Evolutionary conservation across 2,329 filamentous ascomycete species (phyloP).

Genomic region (Cladophialophora carrionii): DNA sequence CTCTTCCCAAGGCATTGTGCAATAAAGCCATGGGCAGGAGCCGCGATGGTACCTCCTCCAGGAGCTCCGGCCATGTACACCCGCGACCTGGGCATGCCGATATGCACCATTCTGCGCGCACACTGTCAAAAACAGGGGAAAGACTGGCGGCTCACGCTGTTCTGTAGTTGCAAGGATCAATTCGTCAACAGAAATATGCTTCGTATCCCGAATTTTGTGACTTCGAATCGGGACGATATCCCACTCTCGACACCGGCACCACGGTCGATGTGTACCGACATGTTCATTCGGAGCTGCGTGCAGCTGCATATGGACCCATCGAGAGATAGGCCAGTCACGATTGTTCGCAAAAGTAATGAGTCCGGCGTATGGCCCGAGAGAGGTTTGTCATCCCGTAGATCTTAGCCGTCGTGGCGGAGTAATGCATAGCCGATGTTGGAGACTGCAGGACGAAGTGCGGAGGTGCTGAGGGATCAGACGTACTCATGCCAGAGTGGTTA

Average conservation of each 20-base stretch:
- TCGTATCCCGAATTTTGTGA: not conserved
- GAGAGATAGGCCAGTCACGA: not conserved
- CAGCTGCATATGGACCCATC: not conserved
- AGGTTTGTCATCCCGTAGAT: not conserved
- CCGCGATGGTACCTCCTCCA: slow-evolving; percentile 47
- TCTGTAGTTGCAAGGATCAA: not conserved
- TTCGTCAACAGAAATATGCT: not conserved
- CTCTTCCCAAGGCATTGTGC: slow-evolving; percentile 43
- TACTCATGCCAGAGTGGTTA: not conserved
- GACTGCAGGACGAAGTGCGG: not conserved
- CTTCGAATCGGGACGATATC: not conserved
- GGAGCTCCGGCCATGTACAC: slow-evolving; percentile 21
- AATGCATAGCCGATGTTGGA: slow-evolving; percentile 5
- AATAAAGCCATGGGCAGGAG: slow-evolving; percentile 49
- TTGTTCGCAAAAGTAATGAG: not conserved
- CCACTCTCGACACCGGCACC: not conserved
- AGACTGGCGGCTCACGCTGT: not conserved
- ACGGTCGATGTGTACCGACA: not conserved
- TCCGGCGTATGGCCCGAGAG: not conserved
- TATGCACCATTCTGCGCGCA: not conserved
- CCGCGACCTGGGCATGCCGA: not conserved
- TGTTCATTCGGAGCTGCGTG: not conserved
- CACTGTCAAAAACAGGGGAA: not conserved
- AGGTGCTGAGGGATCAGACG: not conserved
- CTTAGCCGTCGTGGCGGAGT: not conserved